Evolutionary conservation across 2,329 filamentous ascomycete genomes (phyloP), one percentile per base, ranked within the genome.

Genomic region (Trichoderma polysporum): DNA sequence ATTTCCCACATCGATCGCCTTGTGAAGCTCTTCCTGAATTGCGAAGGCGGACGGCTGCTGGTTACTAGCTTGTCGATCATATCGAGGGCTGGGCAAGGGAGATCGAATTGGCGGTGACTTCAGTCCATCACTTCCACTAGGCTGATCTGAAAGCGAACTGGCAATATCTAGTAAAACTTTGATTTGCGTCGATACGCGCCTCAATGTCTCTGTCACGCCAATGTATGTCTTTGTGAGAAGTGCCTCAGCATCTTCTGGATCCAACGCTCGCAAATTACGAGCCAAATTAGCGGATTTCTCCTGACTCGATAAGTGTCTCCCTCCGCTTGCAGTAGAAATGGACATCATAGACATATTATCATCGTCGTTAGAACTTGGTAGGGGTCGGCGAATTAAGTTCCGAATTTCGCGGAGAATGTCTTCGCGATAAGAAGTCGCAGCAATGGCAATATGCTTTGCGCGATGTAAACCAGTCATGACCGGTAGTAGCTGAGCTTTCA

Each of bases 131-230:
- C 41, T 22, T 19, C 71, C 78, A 70, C 68, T 71, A 66, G 74
- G 73, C 47, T 74, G 74, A 25, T 84, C 80, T 15, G 85, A 83
- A 60, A 91, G 84, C 13, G 88, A 90, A 76, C 93, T 97, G 0
- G 94, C 95, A 22, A 97, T 91, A 77, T 99, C 95, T 10, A 99
- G 84, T n/a, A 99, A 80, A 10, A 98, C 89, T 77, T 99, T 99
- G 65, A 95, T 91, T 76, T 98, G 94, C 0, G 93, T 94, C 19
- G 92, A 93, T 8, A 97, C 81, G 73, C 95, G 86, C 66, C 95
- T 86, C 56, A 99, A 77, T 3, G 92, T 92, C 80, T 99, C 95
- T 4, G 94, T 91, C 9, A 97, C 90, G 37, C 91, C 89, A 19
- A 93, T 90, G 74, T 98, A 99, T 17, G 97, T 91, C 66, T 88